Evolutionary conservation across 768 basidiomycete species (phyloP), one percentile per base, ranked within the genome.

Genomic region (Serendipita sp.): DNA sequence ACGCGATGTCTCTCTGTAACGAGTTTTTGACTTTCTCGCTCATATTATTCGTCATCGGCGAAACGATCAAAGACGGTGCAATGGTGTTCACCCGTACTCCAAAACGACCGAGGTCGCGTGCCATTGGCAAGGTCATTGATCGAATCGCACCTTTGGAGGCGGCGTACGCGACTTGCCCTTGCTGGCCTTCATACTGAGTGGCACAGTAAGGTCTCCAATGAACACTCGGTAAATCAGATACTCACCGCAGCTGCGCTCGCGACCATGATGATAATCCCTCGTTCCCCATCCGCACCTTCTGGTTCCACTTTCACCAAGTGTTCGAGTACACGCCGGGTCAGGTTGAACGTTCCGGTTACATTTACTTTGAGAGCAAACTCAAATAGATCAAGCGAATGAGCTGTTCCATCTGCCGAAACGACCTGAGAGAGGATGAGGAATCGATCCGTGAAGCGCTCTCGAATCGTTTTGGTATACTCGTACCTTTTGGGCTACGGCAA

Each of bases 121-220:
- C 80, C 77, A 84, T 78, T 1, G 83, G 83, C 2, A 85, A 75
- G 0, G 81, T 79, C 79, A 85, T 79, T 0, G 82, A 80, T 24
- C 74, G 72, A 2, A 85, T 67, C 0, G 79, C 83, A 54, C 83
- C 83, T 71, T 85, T 85, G 1, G 77, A 75, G 2, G 81, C 81
- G 0, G 81, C 71, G 68, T 85, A 85, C 0, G 81, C 83, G 0
- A 77, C 75, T 67, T 84, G 83, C 1, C 82, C 82, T 1, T 81
- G 77, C 66, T 82, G 81, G 3, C 80, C 81, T 71, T 82, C 78
- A 66, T 76, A 83, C 82, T 83, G 30, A 32, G 32, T 11, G 24
- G 1, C 24, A 24, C 1, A 1, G 1, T 24, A 24, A 24, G 3
- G 48, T 18, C 13, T 13, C 45, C 1, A 13, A 1, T 13, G 45